Evolutionary conservation across 1,139 yeast species (phyloP).

Genomic region (Nakaseomyces uthaithaninus): DNA sequence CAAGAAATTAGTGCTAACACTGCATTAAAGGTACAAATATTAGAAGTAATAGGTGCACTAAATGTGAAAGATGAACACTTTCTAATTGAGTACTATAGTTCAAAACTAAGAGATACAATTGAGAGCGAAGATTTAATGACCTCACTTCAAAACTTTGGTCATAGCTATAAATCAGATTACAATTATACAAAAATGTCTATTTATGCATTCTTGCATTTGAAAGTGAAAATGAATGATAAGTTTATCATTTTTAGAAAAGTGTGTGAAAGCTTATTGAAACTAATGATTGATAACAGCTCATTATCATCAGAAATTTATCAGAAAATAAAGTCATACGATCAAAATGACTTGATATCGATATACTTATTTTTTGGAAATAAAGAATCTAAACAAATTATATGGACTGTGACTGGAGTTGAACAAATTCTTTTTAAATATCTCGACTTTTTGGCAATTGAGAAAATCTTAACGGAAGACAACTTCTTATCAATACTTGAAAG

Average conservation of each 20-base stretch:
- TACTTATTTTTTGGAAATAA: conserved; percentile 14
- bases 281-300: conserved; percentile 9
- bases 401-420: conserved; percentile 12
- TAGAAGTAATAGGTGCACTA: conserved; percentile 23
- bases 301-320: conserved; percentile 1
- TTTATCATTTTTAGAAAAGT: conserved; percentile 11
- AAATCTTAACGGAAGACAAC: conserved; percentile 12
- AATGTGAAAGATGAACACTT: conserved; percentile 21
- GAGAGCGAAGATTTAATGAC: conserved; percentile 16
- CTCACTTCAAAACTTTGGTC: conserved; percentile 11
- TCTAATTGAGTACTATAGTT: conserved; percentile 23
- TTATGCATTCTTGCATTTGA: conserved; percentile 16
- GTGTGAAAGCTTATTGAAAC: conserved; percentile 12
- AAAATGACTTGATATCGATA: conserved; percentile 15
- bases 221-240: conserved; percentile 13
- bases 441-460: conserved; percentile 26
- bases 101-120: conserved; percentile 19
- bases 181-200: conserved; percentile 23
- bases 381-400: conserved; percentile 6
- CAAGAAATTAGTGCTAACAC: conserved; percentile 14
- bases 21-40: conserved; percentile 19
- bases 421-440: conserved; percentile 16
- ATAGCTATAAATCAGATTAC: conserved; percentile 22
- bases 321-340: conserved; percentile 18
- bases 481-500: conserved; percentile 18